Base-by-base conservation (phyloP, 1,284 basidiomycete species). In the Cryptococcus neoformans region DNA sequence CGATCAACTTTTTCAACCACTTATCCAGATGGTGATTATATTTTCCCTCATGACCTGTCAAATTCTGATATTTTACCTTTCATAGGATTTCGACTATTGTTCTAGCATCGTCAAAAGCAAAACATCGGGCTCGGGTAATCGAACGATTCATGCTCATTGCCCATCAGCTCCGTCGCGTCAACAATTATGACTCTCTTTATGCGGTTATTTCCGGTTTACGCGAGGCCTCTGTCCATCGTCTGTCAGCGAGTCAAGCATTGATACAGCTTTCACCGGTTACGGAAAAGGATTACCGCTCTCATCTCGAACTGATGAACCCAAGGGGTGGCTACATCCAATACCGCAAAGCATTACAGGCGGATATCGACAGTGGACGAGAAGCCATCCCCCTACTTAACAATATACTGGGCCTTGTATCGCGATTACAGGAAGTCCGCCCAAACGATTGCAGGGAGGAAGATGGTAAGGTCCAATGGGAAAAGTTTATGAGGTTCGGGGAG, bases 141-240 rank as follows among this genome's bases (percentile, higher is more conserved):
- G 76, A 78, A 54, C 62, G 65, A 8, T 76, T 79, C 56, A 67
- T 75, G 44, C 53, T 62, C 34, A 69, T 78, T 34, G 63, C 70
- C 3, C 70, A 73, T 44, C 72, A 77, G 42, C 68, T 79, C 0
- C 76, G 76, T 12, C 67, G 68, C n/a, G 51, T 77, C 39, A 74
- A 75, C 64, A 78, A 79, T 59, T 79, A 79, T 61, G 73, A 76
- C 49, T 68, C 71, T 6, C 65, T 77, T 0, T 74, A 72, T 52
- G 74, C 76, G 10, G 60, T 77, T 44, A 70, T 77, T 9, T 68
- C 76, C 3, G 77, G 76, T 4, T 58, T 79, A 54, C 58, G 63
- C 11, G 75, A 78, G 52, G 70, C 73, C n/a, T 72, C 71, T 0
- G 61, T 79, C 21, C 69, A 70, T 51, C 70, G 77, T 11, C 63